Conservation (phyloP, 805 yeast genomes). For the Yarrowia hollandica region DNA sequence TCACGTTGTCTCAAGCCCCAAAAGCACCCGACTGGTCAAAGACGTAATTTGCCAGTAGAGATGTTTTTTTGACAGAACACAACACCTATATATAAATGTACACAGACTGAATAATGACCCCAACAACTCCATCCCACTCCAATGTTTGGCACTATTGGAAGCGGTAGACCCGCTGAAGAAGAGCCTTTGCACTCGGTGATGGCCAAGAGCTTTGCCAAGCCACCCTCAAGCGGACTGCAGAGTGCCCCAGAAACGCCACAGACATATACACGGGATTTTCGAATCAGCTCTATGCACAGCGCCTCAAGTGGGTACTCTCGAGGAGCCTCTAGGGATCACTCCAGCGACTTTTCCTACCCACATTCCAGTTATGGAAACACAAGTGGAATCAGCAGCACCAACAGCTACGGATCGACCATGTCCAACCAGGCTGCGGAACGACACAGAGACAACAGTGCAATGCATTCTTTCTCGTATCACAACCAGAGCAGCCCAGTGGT, state of each 20-base stretch:
- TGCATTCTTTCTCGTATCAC: neutral
- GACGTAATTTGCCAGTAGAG: neutral
- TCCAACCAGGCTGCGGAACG: neutral
- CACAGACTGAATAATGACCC: neutral
- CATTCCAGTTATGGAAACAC: conserved; percentile 5
- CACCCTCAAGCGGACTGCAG: neutral
- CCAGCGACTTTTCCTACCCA: conserved; percentile 2
- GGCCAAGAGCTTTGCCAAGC: conserved; percentile 13
- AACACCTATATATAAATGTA: neutral
- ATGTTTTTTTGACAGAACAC: neutral
- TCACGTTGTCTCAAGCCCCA: conserved; percentile 1
- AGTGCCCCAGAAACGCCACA: neutral
- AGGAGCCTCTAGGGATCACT: neutral
- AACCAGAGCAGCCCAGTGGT: neutral
- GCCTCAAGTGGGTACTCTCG: conserved; percentile 4
- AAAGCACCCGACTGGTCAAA: neutral
- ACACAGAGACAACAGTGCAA: neutral
- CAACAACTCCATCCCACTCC: neutral
- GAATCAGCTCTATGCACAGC: conserved; percentile 20
- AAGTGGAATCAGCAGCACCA: neutral
- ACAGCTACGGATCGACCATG: conserved; percentile 9
- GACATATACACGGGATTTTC: neutral
- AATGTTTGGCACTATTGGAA: conserved; percentile 18
- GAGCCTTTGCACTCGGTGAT: neutral
- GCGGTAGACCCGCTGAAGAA: conserved; percentile 4